Percentiles rank a stretch among this genome's conserved stretches.
These are phyloP conservation scores for Phytomonas sp. DNA, from an alignment of 208 protist genomes.

Conservation along the genomic window DNA sequence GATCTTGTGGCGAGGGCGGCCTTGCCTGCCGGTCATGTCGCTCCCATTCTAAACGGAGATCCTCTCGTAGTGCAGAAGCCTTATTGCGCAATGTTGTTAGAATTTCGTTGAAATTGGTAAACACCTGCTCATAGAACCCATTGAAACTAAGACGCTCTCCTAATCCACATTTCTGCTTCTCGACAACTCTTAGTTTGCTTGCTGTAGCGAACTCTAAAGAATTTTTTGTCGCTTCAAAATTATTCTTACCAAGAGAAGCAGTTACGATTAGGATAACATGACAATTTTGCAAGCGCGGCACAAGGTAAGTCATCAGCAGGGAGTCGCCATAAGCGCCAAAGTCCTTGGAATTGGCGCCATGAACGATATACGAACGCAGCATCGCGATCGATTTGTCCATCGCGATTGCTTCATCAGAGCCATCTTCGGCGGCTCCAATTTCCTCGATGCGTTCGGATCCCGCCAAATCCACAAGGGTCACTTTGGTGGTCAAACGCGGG, in stretches of 20 bases:
- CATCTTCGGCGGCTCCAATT: slow-evolving; percentile 64
- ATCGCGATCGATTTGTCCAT: slow-evolving; percentile 90
- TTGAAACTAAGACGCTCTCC: background rate
- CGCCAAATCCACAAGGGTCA: slow-evolving; percentile 86
- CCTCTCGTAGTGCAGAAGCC: background rate
- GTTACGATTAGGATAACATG: slow-evolving; percentile 68
- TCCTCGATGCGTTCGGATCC: slow-evolving; percentile 79
- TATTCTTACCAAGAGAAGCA: slow-evolving; percentile 46
- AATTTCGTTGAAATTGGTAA: background rate
- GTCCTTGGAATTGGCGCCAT: slow-evolving; percentile 23
- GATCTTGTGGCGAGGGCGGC: background rate
- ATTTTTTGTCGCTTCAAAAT: slow-evolving; percentile 52
- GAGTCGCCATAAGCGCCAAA: slow-evolving; percentile 41
- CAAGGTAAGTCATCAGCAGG: slow-evolving; percentile 58
- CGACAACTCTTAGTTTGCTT: background rate
- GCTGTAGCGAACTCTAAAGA: slow-evolving; percentile 64
- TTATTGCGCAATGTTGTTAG: background rate
- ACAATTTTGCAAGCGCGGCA: slow-evolving; percentile 43
- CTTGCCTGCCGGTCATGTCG: background rate
- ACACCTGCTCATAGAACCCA: background rate
- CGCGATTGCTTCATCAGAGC: slow-evolving; percentile 75
- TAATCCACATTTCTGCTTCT: background rate
- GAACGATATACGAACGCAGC: slow-evolving; percentile 67
- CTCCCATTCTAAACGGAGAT: background rate
- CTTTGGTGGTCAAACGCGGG: slow-evolving; percentile 35